Evolutionary conservation across 2,329 filamentous ascomycete genomes (phyloP).

Genomic region (Ophiocordyceps australis): DNA sequence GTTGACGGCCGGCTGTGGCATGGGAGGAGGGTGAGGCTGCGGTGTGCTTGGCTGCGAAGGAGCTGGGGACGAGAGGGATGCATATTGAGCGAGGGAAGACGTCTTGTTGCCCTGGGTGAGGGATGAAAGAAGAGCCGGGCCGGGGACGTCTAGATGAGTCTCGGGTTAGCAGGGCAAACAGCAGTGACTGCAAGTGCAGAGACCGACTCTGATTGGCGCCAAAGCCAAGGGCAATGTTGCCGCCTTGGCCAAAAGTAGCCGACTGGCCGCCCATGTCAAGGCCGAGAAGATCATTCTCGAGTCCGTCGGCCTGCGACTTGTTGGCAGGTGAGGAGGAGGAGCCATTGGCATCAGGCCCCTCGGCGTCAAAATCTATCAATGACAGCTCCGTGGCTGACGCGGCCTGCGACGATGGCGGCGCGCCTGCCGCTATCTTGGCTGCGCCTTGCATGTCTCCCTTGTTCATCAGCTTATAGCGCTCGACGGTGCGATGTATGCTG

Average conservation of each 20-base stretch:
- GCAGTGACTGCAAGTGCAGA: too few species aligned
- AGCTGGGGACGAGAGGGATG: conserved; percentile 33
- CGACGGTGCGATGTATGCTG: conserved; percentile 92
- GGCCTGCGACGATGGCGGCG: conserved; percentile 31
- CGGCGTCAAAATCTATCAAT: conserved; percentile 75
- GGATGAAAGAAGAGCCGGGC: conserved; percentile 45
- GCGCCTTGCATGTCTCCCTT: conserved; percentile 81
- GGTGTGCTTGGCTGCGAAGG: conserved; percentile 34
- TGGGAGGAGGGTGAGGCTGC: conserved; percentile 26
- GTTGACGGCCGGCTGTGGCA: conserved; percentile 22
- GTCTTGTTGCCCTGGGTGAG: conserved; percentile 40
- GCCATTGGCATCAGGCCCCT: conserved; percentile 35
- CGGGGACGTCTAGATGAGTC: conserved; percentile 36
- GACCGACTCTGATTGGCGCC: conserved; percentile 49
- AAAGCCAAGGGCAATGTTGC: conserved; percentile 70
- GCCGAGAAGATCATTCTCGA: conserved; percentile 84
- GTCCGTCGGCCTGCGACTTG: conserved; percentile 36
- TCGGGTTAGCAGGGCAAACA: background rate
- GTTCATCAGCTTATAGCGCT: conserved; percentile 90
- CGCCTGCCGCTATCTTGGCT: conserved; percentile 67
- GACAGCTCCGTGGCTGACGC: conserved; percentile 59
- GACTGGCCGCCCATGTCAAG: conserved; percentile 56
- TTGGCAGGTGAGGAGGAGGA: too few species aligned
- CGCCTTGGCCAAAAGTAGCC: conserved; percentile 49
- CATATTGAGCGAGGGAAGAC: conserved; percentile 33